Base-by-base conservation (phyloP, 2,329 filamentous ascomycete genomes). In the Penicillium paneum region DNA sequence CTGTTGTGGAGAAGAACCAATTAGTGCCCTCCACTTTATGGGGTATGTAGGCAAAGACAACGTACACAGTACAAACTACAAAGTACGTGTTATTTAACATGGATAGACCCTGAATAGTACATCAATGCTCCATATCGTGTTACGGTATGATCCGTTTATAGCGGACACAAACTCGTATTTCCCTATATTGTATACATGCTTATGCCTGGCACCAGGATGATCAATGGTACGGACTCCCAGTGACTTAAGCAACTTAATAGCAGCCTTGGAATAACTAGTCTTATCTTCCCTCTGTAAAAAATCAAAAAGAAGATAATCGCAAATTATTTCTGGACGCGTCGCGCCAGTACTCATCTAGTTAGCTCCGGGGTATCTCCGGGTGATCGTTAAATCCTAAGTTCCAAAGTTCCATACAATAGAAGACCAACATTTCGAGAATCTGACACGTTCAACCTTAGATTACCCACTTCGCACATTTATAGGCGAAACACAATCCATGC, bases 331-430 rank as follows among this genome's bases (percentile, higher is more conserved):
- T 13, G 7, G n/a, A n/a, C 24, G 42, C 17, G 21, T 36, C 29
- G 19, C 21, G 24, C 19, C 34, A 17, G 17, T 15, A n/a, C 24
- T 7, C n/a, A 42, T 32, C 10, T 13, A 29, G 38, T 43, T 54
- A 54, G 45, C 26, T 15, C 31, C 51, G 51, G 51, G 17, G 32
- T 42, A 54, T 54, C 51, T 36, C 43, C 51, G 51, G 45, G 10
- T 13, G 21, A 17, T 13, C 19, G 13, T 7, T 3, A 12, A 5
- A 21, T n/a, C n/a, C 8, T 17, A n/a, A 5, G 11, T 4, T 19
- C 4, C 13, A 34, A 34, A 36, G 35, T 5, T 17, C 34, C n/a
- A 11, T 36, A 17, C 2, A 36, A 36, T 36, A 17, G 4, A 36
- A 36, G 19, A 11, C n/a, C 1, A 8, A 29, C 5, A 10, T 39